Base-by-base conservation (phyloP, 139 green algal species). In the Chlorella ohadii region DNA sequence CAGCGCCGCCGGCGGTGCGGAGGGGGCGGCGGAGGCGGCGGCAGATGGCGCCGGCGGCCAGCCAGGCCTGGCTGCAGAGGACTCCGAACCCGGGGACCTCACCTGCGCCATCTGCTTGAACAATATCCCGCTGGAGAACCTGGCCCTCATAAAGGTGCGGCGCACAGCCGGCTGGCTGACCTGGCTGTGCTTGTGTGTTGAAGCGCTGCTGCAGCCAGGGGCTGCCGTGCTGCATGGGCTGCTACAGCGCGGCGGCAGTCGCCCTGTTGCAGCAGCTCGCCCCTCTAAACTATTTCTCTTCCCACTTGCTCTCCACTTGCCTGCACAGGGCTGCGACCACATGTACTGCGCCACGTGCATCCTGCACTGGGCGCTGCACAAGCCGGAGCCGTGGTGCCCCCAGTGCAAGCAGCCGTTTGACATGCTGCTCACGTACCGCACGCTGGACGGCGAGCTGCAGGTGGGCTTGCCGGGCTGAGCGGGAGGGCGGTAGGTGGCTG, bases 61-160 rank as follows among this genome's bases (percentile, higher is more conserved):
- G 51, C 51, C 51, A 22, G 51, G 51, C 9, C 51, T 59, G 51
- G 68, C 70, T 36, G 34, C 23, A 5, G 16, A 78, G 68, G 51
- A 27, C 2, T 89, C 85, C 6, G 81, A 89, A 57, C 34, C 81
- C 19, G 86, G 82, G 2, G 93, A 96, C 33, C 73, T 94, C 63
- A 93, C 92, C 1, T 98, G 94, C 70, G 92, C 94, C 63, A 95
- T 98, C 47, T 98, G 94, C 86, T 81, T 96, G 70, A 82, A 91
- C 22, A 68, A 85, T 25, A 97, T 95, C 28, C 39, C 79, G 28
- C 80, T 92, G 7, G 84, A 79, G 31, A 91, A 96, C 41, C 80
- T 93, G 28, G 92, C 93, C 6, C 76, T 93, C 41, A 65, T 98
- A 39, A 94, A 94, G 83, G 95, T 98, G 95, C 76, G 89, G 89